phyloP scores from a whole-genome alignment of 2,329 filamentous ascomycete genomes.

The Microsporum ferrugineum region DNA sequence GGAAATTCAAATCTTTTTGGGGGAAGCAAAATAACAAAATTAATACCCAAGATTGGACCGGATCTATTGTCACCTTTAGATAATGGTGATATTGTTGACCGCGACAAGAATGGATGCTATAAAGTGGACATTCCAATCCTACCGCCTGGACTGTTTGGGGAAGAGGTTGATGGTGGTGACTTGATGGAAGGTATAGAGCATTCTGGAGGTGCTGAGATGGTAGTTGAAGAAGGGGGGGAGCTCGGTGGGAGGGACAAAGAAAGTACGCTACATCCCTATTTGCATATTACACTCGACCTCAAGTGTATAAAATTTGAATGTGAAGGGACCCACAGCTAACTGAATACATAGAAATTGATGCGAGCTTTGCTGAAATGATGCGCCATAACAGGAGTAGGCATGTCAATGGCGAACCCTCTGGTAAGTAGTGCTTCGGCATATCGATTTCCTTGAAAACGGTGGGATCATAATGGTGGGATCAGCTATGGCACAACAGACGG shows the following conservation, averaged over 20 bases:
- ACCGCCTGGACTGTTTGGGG: slow-evolving; percentile 25
- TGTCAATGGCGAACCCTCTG: slow-evolving; percentile 52
- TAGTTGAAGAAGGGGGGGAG: slow-evolving; percentile 15
- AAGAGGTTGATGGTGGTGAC: slow-evolving; percentile 28
- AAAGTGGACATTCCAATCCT: slow-evolving; percentile 36
- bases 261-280: slow-evolving; percentile 22
- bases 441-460: too few relatives aligned
- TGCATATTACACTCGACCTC: background rate
- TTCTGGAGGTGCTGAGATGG: slow-evolving; percentile 45
- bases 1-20: slow-evolving; percentile 1
- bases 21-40: background rate
- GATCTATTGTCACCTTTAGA: slow-evolving; percentile 16
- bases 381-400: slow-evolving; percentile 31
- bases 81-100: slow-evolving; percentile 39
- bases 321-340: background rate
- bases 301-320: background rate
- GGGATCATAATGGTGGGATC: too few relatives aligned
- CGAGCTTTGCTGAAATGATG: slow-evolving; percentile 35
- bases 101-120: slow-evolving; percentile 40
- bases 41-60: background rate
- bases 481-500: too few relatives aligned
- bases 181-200: slow-evolving; percentile 36
- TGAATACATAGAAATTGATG: slow-evolving; percentile 32
- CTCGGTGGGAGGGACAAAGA: slow-evolving; percentile 29
- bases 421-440: slow-evolving; percentile 32